Percentiles rank a stretch among this genome's conserved stretches.
phyloP scores from a whole-genome alignment of 345 rosid genomes.

The Garcia nutans region DNA sequence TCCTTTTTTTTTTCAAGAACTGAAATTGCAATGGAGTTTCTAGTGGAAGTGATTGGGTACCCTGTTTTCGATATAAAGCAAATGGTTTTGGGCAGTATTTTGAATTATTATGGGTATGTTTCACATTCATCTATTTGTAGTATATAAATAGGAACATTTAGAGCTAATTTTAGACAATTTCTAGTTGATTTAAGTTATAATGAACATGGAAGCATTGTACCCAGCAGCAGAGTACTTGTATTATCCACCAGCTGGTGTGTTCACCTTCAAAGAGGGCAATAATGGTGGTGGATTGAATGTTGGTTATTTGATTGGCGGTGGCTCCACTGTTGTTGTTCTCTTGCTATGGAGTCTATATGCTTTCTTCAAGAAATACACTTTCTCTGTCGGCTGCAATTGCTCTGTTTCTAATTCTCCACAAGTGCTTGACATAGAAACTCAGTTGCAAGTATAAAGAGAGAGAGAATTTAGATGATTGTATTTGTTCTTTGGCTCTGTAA shows the following conservation, averaged over 20 bases:
- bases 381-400: not conserved
- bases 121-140: too few species aligned
- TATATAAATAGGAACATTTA: too few species aligned
- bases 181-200: too few species aligned
- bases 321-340: conserved; percentile 6
- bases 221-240: conserved; percentile 8
- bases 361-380: not conserved
- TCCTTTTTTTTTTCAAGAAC: too few species aligned
- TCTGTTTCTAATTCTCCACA: not conserved
- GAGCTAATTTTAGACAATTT: too few species aligned
- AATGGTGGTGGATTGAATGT: not conserved
- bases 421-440: not conserved
- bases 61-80: not conserved
- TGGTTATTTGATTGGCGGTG: conserved; percentile 13
- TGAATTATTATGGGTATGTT: too few species aligned
- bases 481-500: not conserved
- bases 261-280: not conserved
- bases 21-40: too few species aligned
- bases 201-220: conserved; percentile 12
- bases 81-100: not conserved
- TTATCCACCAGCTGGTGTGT: not conserved
- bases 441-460: not conserved
- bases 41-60: too few species aligned
- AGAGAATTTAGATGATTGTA: not conserved
- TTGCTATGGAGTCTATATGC: not conserved